Conservation (phyloP, 1,139 yeast species). For the Geotrichum bryndzae region DNA sequence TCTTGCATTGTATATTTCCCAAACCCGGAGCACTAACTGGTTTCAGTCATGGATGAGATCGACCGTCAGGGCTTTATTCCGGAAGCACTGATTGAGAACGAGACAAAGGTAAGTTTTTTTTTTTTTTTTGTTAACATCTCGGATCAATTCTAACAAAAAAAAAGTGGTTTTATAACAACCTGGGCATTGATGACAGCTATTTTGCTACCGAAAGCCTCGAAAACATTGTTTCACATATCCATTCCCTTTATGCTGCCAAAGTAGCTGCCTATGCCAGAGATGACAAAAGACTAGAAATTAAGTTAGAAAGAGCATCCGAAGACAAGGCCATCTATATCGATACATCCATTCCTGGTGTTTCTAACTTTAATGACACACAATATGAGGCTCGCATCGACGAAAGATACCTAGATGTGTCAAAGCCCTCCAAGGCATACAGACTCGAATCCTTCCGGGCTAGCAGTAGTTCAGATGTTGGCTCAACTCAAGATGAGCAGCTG, state of each 20-base stretch:
- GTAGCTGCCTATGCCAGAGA: slow-evolving; percentile 73
- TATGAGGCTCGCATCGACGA: slow-evolving; percentile 64
- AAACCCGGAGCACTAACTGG: slow-evolving; percentile 31
- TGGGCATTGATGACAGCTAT: slow-evolving; percentile 87
- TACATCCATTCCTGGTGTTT: slow-evolving; percentile 45
- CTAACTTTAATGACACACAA: slow-evolving; percentile 37
- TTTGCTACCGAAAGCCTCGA: slow-evolving; percentile 80
- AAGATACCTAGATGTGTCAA: slow-evolving; percentile 59
- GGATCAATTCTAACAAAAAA: slow-evolving; percentile 40
- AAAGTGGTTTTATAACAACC: slow-evolving; percentile 77
- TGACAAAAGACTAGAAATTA: slow-evolving; percentile 55
- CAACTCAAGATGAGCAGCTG: slow-evolving; percentile 44
- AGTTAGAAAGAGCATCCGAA: slow-evolving; percentile 66
- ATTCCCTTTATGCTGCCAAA: slow-evolving; percentile 87
- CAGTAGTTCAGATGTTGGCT: slow-evolving; percentile 29
- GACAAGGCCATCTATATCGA: slow-evolving; percentile 93
- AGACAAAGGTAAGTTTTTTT: slow-evolving; percentile 45
- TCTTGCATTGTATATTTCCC: not conserved
- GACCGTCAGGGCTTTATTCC: slow-evolving; percentile 88
- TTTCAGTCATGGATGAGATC: slow-evolving; percentile 65
- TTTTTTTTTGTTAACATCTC: not conserved
- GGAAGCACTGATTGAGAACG: slow-evolving; percentile 74
- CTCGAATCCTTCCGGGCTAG: slow-evolving; percentile 75
- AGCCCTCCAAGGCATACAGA: slow-evolving; percentile 51
- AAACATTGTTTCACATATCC: slow-evolving; percentile 74